phyloP scores from a whole-genome alignment of 192 early-diverging fungal genomes.

The Cladochytrium replicatum region DNA sequence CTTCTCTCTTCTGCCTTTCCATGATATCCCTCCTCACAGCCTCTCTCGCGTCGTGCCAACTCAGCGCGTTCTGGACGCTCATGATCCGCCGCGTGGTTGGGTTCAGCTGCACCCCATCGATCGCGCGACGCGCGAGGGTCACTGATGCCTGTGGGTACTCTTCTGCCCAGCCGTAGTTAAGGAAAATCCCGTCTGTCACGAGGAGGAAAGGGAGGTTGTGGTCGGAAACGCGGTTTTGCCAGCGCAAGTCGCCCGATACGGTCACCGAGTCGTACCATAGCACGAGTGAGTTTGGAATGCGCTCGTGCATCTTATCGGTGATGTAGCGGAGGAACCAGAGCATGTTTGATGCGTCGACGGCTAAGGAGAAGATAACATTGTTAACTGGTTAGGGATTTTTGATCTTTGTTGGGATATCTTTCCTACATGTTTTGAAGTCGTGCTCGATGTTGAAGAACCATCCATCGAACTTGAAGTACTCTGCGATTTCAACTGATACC shows the following conservation, averaged over 20 bases:
- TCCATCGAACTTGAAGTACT: conserved; percentile 58
- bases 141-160: conserved; percentile 18
- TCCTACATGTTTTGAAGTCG: conserved; percentile 15
- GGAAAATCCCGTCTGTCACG: conserved; percentile 40
- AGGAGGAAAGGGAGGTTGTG: conserved; percentile 45
- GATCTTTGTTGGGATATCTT: too few relatives aligned
- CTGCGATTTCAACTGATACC: conserved; percentile 45
- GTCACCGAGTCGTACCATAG: conserved; percentile 58
- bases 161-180: conserved; percentile 32
- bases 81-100: neutral
- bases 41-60: conserved; percentile 23
- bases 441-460: conserved; percentile 60
- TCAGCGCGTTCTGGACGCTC: conserved; percentile 2
- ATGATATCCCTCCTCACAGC: too few relatives aligned
- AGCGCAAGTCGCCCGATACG: conserved; percentile 32
- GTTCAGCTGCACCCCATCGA: too few relatives aligned
- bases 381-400: too few relatives aligned
- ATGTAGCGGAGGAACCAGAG: conserved; percentile 37
- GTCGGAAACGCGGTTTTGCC: conserved; percentile 47
- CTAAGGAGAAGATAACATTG: too few relatives aligned
- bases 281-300: conserved; percentile 37
- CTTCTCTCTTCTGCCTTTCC: too few relatives aligned
- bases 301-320: conserved; percentile 27
- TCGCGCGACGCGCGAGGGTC: too few relatives aligned
- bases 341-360: conserved; percentile 18